phyloP scores from a whole-genome alignment of 2,329 filamentous ascomycete species.

The Zymoseptoria pseudotritici region DNA sequence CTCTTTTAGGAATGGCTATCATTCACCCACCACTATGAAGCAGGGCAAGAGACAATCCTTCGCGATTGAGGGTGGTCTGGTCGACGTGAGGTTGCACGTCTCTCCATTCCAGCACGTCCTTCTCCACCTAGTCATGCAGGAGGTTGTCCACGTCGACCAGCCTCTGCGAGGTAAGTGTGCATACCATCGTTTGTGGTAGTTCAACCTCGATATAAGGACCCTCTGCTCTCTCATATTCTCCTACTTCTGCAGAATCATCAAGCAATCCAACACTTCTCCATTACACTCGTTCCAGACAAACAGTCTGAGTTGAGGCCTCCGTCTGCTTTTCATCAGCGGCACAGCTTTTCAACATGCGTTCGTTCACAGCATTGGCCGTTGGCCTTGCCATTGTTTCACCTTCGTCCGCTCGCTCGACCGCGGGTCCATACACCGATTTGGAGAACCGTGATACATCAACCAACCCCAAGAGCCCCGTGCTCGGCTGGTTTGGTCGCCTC shows the following conservation, averaged over 20 bases:
- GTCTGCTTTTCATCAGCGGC: conserved; percentile 18
- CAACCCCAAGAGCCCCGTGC: conserved; percentile 8
- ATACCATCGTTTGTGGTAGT: conserved; percentile 6
- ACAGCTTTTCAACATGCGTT: conserved; percentile 20
- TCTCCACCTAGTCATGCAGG: conserved; percentile 4
- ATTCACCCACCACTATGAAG: neutral
- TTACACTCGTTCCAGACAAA: conserved; percentile 8
- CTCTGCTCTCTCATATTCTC: conserved; percentile 1
- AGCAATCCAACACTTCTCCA: conserved; percentile 3
- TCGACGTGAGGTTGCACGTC: conserved; percentile 16
- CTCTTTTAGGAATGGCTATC: conserved; percentile 22
- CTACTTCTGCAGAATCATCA: conserved; percentile 5
- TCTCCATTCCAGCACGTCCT: conserved; percentile 18
- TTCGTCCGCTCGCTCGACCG: conserved; percentile 21
- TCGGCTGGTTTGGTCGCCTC: conserved; percentile 19
- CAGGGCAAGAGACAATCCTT: neutral
- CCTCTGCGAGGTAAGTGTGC: conserved; percentile 25
- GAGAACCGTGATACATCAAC: conserved; percentile 13
- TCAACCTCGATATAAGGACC: conserved; percentile 18
- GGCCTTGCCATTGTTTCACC: conserved; percentile 22
- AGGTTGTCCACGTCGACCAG: conserved; percentile 13
- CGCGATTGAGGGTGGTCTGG: neutral
- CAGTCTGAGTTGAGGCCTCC: conserved; percentile 6
- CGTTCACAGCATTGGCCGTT: conserved; percentile 20
- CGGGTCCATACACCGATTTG: conserved; percentile 5